Evolutionary conservation across 2,329 filamentous ascomycete species (phyloP).

Genomic region (Fusarium caatingaense): DNA sequence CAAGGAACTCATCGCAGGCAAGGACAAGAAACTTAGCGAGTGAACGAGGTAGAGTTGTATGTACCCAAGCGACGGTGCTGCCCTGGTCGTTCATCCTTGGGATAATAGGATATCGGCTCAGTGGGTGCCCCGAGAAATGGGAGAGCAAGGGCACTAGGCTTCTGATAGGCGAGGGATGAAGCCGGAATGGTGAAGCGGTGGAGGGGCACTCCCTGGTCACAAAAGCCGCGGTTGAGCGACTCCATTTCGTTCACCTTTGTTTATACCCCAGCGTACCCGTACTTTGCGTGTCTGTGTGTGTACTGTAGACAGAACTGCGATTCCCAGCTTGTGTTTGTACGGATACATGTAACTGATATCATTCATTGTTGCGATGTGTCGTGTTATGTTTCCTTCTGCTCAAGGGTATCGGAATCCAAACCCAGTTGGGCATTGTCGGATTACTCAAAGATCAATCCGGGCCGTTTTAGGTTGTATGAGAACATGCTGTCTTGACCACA

Average conservation of each 20-base stretch:
- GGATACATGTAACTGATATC: not conserved
- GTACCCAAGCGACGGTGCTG: constrained; percentile 26
- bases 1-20: not conserved
- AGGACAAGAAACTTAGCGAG: constrained; percentile 14
- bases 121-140: constrained; percentile 38
- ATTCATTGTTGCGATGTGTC: not conserved
- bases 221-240: constrained; percentile 28
- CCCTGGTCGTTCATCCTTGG: constrained; percentile 26
- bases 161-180: constrained; percentile 42
- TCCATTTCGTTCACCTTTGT: constrained; percentile 30
- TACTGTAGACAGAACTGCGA: not conserved
- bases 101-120: constrained; percentile 33
- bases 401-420: constrained; percentile 26
- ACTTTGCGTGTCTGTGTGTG: not conserved
- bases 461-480: constrained; percentile 27
- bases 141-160: constrained; percentile 36
- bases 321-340: not conserved
- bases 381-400: constrained; percentile 3
- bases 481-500: not conserved
- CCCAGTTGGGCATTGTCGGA: constrained; percentile 18
- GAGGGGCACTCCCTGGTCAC: constrained; percentile 36
- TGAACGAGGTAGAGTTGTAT: constrained; percentile 19
- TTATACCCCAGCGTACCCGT: constrained; percentile 24
- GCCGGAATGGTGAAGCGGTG: constrained; percentile 40
- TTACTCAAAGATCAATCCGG: constrained; percentile 13